A percentile compares a stretch with the other conserved stretches of the same genome.
These are phyloP conservation scores for Sphaerobolus stellatus DNA, from an alignment of 1,284 basidiomycete genomes.

Conservation along the genomic window DNA sequence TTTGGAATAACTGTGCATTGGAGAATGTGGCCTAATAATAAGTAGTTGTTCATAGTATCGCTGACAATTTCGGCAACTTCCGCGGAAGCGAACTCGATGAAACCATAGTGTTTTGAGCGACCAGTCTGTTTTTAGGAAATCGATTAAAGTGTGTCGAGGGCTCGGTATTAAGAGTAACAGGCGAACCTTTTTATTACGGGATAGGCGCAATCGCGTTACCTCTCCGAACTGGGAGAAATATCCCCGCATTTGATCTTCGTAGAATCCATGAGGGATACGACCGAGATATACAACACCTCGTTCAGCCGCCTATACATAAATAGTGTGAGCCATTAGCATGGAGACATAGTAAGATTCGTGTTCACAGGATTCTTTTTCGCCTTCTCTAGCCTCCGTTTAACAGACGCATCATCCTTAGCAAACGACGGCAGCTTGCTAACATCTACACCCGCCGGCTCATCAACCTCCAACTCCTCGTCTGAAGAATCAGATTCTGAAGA, in stretches of 20 bases:
- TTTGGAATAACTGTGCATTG: conserved; percentile 85
- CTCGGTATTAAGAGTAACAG: neutral
- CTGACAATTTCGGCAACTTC: conserved; percentile 93
- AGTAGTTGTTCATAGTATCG: conserved; percentile 99
- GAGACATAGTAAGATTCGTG: neutral
- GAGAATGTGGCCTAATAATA: conserved; percentile 91
- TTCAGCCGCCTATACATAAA: conserved; percentile 54
- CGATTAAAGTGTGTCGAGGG: neutral
- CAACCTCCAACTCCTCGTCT: conserved; percentile 70
- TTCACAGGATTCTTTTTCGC: conserved; percentile 78
- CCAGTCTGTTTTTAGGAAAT: conserved; percentile 67
- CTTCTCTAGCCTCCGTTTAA: conserved; percentile 79
- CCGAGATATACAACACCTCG: conserved; percentile 89
- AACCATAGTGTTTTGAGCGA: conserved; percentile 94
- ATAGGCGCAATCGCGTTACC: conserved; percentile 85
- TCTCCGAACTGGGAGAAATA: conserved; percentile 97
- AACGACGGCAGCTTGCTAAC: conserved; percentile 74
- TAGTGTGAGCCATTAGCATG: neutral
- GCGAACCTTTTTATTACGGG: conserved; percentile 87
- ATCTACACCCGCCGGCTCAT: conserved; percentile 45
- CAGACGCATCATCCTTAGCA: conserved; percentile 79
- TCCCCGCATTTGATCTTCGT: conserved; percentile 88
- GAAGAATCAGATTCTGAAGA: conserved; percentile 81
- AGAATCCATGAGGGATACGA: conserved; percentile 94
- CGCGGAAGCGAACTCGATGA: conserved; percentile 90